Conservation (phyloP, 2,329 filamentous ascomycete species). For the Sphaerulina vaccinii region DNA sequence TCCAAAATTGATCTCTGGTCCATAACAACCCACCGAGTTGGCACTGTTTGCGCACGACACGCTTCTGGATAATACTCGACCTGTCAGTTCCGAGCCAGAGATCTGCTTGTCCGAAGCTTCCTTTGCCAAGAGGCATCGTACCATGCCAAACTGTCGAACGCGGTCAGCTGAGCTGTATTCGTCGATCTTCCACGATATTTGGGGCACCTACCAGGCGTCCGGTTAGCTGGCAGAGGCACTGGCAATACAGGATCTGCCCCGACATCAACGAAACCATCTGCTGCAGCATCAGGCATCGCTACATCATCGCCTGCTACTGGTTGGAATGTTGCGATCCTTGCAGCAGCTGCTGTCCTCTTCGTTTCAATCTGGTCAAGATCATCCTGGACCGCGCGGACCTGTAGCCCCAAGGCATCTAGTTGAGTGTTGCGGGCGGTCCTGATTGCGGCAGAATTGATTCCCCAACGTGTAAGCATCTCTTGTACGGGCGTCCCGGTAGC, state of each 20-base stretch:
- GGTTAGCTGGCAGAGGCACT: no score
- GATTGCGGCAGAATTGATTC: background rate
- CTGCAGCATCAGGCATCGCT: no score
- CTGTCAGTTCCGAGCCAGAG: background rate
- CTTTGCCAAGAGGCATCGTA: background rate
- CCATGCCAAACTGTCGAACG: background rate
- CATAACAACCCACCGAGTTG: background rate
- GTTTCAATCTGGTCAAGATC: no score
- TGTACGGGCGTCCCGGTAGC: background rate
- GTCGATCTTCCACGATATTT: background rate
- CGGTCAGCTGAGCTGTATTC: background rate
- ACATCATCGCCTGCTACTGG: no score
- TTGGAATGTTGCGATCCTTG: no score
- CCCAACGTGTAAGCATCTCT: no score
- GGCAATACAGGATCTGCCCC: no score
- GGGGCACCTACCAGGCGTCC: background rate
- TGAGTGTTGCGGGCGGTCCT: no score
- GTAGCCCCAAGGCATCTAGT: no score
- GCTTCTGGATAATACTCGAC: background rate
- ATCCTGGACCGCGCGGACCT: no score
- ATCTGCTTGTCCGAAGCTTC: background rate
- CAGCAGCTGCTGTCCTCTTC: no score
- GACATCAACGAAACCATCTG: no score
- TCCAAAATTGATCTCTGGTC: background rate
- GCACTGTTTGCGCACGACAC: conserved; percentile 1